These are phyloP conservation scores for Pochonia chlamydosporia DNA, from an alignment of 2,329 filamentous ascomycete species.

Conservation along the genomic window DNA sequence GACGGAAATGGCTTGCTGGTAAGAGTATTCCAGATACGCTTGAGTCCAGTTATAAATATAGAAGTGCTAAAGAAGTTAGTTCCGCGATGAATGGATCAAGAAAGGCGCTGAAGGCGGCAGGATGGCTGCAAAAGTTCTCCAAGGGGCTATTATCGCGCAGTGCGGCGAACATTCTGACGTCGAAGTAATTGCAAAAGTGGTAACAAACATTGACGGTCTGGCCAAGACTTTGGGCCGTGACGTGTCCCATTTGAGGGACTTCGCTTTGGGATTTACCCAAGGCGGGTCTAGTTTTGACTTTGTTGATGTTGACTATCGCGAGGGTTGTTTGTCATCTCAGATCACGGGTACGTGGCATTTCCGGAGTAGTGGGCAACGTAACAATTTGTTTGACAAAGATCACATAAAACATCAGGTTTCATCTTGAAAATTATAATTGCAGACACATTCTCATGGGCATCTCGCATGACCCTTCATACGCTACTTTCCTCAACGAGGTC, in stretches of 20 bases:
- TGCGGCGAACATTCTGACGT: conserved; percentile 39
- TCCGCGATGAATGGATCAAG: conserved; percentile 48
- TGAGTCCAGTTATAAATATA: not conserved
- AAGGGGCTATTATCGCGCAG: conserved; percentile 39
- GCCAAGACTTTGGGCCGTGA: conserved; percentile 42
- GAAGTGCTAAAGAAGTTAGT: conserved; percentile 36
- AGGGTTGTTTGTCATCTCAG: conserved; percentile 54
- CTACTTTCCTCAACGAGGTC: conserved; percentile 52
- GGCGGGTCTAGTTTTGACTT: conserved; percentile 56
- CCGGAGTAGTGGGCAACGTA: too few species aligned
- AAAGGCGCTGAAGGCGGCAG: conserved; percentile 52
- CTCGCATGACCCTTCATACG: conserved; percentile 56
- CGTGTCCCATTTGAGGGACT: conserved; percentile 45
- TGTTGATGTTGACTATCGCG: conserved; percentile 52
- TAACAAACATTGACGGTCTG: conserved; percentile 48
- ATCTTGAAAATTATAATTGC: conserved; percentile 56
- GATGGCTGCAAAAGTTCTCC: conserved; percentile 44
- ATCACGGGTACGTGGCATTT: conserved; percentile 53
- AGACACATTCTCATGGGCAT: conserved; percentile 56
- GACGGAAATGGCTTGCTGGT: conserved; percentile 58
- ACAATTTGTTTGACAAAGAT: not conserved
- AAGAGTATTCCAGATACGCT: conserved; percentile 30
- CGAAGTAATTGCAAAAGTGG: conserved; percentile 51
- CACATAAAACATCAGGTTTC: conserved; percentile 46
- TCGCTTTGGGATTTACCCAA: conserved; percentile 55